Evolutionary conservation across 78 protist genomes (phyloP).

Genomic region (Guillardia theta): DNA sequence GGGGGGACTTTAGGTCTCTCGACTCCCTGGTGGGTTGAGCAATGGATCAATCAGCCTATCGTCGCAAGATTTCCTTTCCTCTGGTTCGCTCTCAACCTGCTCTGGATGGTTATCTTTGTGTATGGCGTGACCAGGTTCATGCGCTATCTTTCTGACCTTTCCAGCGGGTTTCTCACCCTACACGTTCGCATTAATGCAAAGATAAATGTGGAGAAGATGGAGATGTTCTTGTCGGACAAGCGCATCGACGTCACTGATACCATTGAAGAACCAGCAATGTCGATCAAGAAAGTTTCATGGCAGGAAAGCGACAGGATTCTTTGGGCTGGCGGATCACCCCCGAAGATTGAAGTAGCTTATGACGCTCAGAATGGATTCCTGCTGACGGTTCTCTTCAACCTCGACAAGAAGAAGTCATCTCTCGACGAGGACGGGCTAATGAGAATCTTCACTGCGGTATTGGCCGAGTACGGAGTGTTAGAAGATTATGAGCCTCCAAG

Average conservation of each 20-base stretch:
- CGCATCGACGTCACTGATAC: not conserved
- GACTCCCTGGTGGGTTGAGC: not conserved
- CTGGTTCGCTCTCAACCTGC: not conserved
- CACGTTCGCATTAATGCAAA: not conserved
- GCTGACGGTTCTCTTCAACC: not conserved
- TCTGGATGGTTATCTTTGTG: not conserved
- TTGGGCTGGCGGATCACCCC: not conserved
- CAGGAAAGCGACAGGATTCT: not conserved
- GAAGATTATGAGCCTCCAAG: slow-evolving; percentile 6
- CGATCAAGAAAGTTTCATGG: not conserved
- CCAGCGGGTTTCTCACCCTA: slow-evolving; percentile 16
- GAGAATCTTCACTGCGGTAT: not conserved
- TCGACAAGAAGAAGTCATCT: not conserved
- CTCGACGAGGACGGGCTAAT: slow-evolving; percentile 11
- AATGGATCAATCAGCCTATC: not conserved
- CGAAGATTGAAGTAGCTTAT: not conserved
- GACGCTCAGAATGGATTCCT: not conserved
- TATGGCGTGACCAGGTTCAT: not conserved
- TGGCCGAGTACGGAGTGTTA: not conserved
- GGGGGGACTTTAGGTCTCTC: not conserved
- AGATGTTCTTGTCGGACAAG: not conserved
- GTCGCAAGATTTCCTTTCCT: not conserved
- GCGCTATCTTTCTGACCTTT: not conserved
- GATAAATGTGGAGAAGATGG: not conserved
- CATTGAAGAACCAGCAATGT: not conserved